A percentile compares a stretch with the other conserved stretches of the same genome.
phyloP scores from a whole-genome alignment of 306 rosid species.

The Trichosanthes cucumerina region DNA sequence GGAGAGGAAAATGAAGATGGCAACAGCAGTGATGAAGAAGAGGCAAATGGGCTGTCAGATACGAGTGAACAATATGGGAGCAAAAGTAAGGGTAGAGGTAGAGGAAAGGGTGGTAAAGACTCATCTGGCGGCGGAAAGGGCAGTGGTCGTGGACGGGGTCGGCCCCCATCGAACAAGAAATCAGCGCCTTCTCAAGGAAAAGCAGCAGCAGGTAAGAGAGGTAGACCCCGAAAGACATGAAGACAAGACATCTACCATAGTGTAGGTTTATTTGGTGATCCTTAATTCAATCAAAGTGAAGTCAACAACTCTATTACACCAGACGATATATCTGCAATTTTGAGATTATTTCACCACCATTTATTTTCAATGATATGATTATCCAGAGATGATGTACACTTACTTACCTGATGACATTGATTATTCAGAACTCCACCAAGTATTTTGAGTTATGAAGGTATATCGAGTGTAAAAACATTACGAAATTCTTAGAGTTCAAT shows the following conservation, averaged over 20 bases:
- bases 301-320: constrained; percentile 19
- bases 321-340: constrained; percentile 24
- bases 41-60: constrained; percentile 42
- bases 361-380: background rate
- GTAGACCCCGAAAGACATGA: constrained; percentile 70
- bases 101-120: constrained; percentile 44
- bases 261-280: constrained; percentile 20
- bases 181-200: constrained; percentile 38
- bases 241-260: constrained; percentile 14
- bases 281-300: constrained; percentile 48
- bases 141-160: constrained; percentile 47
- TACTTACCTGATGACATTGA: background rate
- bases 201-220: constrained; percentile 48
- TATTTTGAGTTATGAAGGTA: background rate
- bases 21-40: constrained; percentile 40
- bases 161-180: constrained; percentile 36
- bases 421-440: background rate
- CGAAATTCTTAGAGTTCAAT: constrained; percentile 1
- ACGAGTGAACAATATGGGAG: constrained; percentile 34
- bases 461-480: constrained; percentile 13
- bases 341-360: constrained; percentile 6
- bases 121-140: constrained; percentile 24
- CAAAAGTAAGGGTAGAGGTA: constrained; percentile 41
- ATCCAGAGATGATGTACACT: background rate
- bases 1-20: constrained; percentile 26